Evolutionary conservation across 176 grass and related monocot genomes (phyloP), one percentile per base, ranked within the genome.

Genomic region (Pontederia paniculata): DNA sequence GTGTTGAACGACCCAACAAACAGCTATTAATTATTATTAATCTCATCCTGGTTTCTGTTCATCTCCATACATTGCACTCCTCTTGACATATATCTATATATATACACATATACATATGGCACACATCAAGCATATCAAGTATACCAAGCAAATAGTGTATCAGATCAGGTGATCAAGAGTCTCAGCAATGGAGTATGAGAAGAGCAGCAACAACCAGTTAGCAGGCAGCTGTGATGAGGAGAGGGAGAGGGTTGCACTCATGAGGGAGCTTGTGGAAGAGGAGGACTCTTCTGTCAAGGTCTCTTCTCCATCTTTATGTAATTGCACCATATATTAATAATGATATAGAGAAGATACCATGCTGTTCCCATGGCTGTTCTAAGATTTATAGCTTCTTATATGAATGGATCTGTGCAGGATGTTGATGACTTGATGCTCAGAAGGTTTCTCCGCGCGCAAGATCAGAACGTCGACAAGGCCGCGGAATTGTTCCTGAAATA

Each of bases 391-490:
- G 15, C 14, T 42, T 42, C 23, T 59, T 23, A 59, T 15, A 11
- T 15, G 5, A 15, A 23, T 15, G 20, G 10, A n/a, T n/a, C n/a
- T n/a, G 31, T 48, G 9, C 60, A 78, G 76, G 76, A 72, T 14
- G 62, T 48, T 7, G 76, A 78, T 14, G 45, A 78, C 56, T 41
- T 46, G 12, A 72, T 13, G 1, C 25, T 78, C 0, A 37, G 76
- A 15, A 78, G 76, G 18, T 78, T 78, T 65, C 56, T 78, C 23
- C 76, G 76, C 23, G 76, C 76, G 7, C 76, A 68, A 17, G 45
- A 59, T 15, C 68, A 48, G 3, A 53, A 78, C 20, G 23, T 78
- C 12, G 23, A 78, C 25, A 78, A 66, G 25, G 76, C 50, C 28
- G 63, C 76, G 15, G 28, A 11, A 1, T 19, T 66, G 10, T 72